A percentile compares a stretch with the other conserved stretches of the same genome.
Evolutionary conservation across 176 grass and related monocot species (phyloP).

Genomic region (Carex kokanica): DNA sequence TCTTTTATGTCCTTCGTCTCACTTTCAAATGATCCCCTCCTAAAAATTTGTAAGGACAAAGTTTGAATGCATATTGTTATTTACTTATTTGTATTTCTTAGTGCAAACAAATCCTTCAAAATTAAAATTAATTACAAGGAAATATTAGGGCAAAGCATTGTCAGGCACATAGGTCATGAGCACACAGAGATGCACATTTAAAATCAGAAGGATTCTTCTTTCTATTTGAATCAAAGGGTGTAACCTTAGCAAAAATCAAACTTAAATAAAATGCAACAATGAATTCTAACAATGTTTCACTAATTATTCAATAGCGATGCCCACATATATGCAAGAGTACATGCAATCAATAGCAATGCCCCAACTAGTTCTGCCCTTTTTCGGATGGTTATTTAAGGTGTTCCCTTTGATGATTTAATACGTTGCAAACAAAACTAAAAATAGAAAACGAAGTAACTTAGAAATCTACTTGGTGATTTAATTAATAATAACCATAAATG

Average conservation of each 20-base stretch:
- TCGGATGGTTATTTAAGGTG: no score
- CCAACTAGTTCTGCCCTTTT: no score
- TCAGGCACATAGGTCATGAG: neutral
- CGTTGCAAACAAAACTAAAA: neutral
- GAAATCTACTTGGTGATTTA: neutral
- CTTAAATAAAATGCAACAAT: no score
- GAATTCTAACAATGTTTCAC: no score
- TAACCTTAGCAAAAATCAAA: no score
- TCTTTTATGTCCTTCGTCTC: slow-evolving; percentile 59
- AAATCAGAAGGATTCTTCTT: no score
- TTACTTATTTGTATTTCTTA: neutral
- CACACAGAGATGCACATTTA: no score
- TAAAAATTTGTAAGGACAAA: slow-evolving; percentile 21
- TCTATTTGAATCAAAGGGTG: no score
- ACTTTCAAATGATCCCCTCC: slow-evolving; percentile 57
- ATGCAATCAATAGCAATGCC: no score
- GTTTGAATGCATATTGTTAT: neutral
- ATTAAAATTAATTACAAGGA: neutral
- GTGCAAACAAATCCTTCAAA: neutral
- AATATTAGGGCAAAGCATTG: neutral
- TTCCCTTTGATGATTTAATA: neutral
- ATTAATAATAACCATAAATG: neutral
- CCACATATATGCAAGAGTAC: no score
- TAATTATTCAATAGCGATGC: no score
- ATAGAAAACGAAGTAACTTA: neutral